Evolutionary conservation across 192 early-diverging fungal species (phyloP).

Genomic region (Spizellomyces sp.): DNA sequence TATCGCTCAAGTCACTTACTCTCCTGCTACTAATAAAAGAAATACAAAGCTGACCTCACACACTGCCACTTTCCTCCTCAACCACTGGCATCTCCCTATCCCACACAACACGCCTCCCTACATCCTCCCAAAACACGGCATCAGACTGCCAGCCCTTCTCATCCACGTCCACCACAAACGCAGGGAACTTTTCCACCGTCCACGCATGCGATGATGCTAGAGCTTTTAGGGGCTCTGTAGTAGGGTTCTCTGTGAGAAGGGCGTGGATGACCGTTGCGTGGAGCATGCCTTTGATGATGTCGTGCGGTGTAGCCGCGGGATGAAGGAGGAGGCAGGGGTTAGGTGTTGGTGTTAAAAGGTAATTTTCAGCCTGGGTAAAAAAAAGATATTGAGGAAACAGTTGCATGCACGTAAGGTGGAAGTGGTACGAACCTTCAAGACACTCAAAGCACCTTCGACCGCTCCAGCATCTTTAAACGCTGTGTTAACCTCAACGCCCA

Average conservation of each 20-base stretch:
- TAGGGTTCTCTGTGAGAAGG: slow-evolving; percentile 11
- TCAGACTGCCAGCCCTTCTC: slow-evolving; percentile 60
- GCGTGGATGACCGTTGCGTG: slow-evolving; percentile 43
- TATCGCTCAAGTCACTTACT: no score
- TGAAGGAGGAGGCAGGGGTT: slow-evolving; percentile 51
- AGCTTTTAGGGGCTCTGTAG: neutral
- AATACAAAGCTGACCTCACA: no score
- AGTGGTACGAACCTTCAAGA: slow-evolving; percentile 17
- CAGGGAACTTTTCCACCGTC: slow-evolving; percentile 48
- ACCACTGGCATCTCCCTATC: neutral
- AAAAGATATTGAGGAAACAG: neutral
- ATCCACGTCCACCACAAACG: slow-evolving; percentile 55
- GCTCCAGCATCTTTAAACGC: slow-evolving; percentile 46
- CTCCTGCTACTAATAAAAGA: no score
- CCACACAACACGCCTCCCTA: slow-evolving; percentile 38
- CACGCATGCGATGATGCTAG: slow-evolving; percentile 41
- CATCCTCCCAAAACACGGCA: slow-evolving; percentile 60
- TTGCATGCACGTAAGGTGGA: no score
- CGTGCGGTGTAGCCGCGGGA: slow-evolving; percentile 51
- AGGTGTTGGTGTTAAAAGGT: slow-evolving; percentile 54
- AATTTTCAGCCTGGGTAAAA: slow-evolving; percentile 56
- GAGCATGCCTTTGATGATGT: slow-evolving; percentile 63
- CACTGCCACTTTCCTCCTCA: no score
- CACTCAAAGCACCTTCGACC: slow-evolving; percentile 40
- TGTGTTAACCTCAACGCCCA: slow-evolving; percentile 49